Conservation (phyloP, 352 stramenopile genomes). For the Phytophthora vignae region DNA sequence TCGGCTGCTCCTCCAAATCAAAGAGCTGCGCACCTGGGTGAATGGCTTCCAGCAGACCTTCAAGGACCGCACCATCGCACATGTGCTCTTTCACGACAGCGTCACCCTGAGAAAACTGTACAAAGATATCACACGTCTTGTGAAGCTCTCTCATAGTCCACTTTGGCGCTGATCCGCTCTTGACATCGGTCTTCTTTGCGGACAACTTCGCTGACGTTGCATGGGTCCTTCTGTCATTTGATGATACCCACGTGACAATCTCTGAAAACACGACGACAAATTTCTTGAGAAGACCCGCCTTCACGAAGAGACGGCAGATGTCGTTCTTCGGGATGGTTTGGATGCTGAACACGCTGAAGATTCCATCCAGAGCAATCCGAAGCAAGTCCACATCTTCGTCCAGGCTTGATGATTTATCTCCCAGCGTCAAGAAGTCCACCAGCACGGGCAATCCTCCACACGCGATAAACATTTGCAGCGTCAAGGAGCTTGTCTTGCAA, state of each 20-base stretch:
- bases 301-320: conserved; percentile 95
- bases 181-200: conserved; percentile 4
- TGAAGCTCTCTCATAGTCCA: conserved; percentile 80
- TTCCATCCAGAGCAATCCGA: conserved; percentile 90
- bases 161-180: conserved; percentile 13
- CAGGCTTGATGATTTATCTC: conserved; percentile 30
- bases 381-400: conserved; percentile 66
- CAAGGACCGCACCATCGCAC: conserved; percentile 81
- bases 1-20: conserved; percentile 9
- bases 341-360: conserved; percentile 91
- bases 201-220: conserved; percentile 6
- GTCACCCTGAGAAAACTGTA: conserved; percentile 93
- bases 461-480: conserved; percentile 94
- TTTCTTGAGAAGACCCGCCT: conserved; percentile 89
- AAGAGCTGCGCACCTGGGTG: conserved; percentile 35
- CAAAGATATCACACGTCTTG: conserved; percentile 88
- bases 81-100: conserved; percentile 94
- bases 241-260: conserved; percentile 54
- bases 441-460: conserved; percentile 90
- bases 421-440: conserved; percentile 80
- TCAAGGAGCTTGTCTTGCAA: conserved; percentile 88
- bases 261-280: conserved; percentile 90
- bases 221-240: conserved; percentile 26
- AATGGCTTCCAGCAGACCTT: conserved; percentile 72
- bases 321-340: conserved; percentile 94